Evolutionary conservation across 176 grass and related monocot species (phyloP).

Genomic region (Aegilops speltoides): DNA sequence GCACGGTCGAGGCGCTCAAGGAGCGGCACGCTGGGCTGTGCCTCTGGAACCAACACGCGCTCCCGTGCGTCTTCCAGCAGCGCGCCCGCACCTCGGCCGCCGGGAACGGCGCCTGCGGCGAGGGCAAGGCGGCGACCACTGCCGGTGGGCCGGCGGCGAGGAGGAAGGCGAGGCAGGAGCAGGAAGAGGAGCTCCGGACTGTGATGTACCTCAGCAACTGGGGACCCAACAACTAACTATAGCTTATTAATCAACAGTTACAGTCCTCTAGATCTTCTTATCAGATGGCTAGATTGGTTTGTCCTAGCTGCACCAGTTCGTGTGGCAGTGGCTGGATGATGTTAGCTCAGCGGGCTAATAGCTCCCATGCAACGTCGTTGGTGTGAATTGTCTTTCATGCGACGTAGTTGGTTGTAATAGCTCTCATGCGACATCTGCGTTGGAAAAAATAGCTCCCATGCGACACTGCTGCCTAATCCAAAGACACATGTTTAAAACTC

Average conservation of each 20-base stretch:
- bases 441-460: too few species aligned
- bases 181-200: constrained; percentile 57
- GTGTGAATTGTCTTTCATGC: too few species aligned
- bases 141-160: not conserved
- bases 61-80: constrained; percentile 40
- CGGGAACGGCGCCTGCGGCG: not conserved
- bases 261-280: not conserved
- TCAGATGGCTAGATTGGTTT: not conserved
- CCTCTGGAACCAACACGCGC: constrained; percentile 49
- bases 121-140: not conserved
- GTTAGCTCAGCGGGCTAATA: too few species aligned
- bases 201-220: constrained; percentile 67
- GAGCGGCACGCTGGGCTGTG: constrained; percentile 48
- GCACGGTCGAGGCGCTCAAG: constrained; percentile 53
- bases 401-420: too few species aligned
- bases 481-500: too few species aligned
- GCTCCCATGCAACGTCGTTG: too few species aligned
- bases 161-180: constrained; percentile 29
- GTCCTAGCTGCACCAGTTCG: not conserved
- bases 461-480: too few species aligned
- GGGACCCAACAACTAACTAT: constrained; percentile 58
- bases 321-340: not conserved
- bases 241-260: not conserved
- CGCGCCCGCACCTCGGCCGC: not conserved
- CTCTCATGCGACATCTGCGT: too few species aligned